Base-by-base conservation (phyloP, 2,329 filamentous ascomycete genomes). In the Torrubiellomyces zombiae region DNA sequence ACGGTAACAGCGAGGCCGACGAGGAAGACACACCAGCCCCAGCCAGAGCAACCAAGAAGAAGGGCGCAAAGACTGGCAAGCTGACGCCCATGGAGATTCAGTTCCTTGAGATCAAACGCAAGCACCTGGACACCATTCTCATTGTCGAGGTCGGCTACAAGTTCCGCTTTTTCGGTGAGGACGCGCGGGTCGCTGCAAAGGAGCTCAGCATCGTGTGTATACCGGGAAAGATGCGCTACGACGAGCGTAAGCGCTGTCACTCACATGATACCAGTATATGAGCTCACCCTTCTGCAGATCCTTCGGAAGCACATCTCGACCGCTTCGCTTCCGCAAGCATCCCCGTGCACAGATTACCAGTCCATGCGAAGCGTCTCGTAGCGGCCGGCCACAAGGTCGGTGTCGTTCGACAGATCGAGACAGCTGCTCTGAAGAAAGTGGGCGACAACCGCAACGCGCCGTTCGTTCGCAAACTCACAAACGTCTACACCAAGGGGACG, bases 61-160 rank as follows among this genome's bases (percentile, higher is more conserved):
- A 82, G 45, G 67, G 69, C 1, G 32, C 67, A n/a, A 74, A 70
- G 47, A 60, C 63, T 3, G 63, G 64, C 27, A 94, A 94, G 46
- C 65, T 98, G 31, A 98, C 89, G 1, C 89, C 89, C 0, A 78
- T 98, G 73, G 85, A 95, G 48, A 67, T 78, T 20, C 89, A 95
- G 42, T 78, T 93, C 29, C 63, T 98, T 5, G 85, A 92, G 11
- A 92, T 98, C 49, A 98, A 98, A 55, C 66, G 73, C 31, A 80
- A 86, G 38, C 75, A 95, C 45, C 65, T 82, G 56, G 89, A 95
- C 44, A 89, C 86, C 0, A 42, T 98, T 12, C 61, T 98, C 27
- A 78, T 95, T 9, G 74, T 95, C 26, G 86, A 98, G 47, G 89
- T 95, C 7, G 89, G 89, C 25, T 98, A 98, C 56, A 98, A 98